Evolutionary conservation across 2,329 filamentous ascomycete species (phyloP).

Genomic region (Diaporthe humulicola): DNA sequence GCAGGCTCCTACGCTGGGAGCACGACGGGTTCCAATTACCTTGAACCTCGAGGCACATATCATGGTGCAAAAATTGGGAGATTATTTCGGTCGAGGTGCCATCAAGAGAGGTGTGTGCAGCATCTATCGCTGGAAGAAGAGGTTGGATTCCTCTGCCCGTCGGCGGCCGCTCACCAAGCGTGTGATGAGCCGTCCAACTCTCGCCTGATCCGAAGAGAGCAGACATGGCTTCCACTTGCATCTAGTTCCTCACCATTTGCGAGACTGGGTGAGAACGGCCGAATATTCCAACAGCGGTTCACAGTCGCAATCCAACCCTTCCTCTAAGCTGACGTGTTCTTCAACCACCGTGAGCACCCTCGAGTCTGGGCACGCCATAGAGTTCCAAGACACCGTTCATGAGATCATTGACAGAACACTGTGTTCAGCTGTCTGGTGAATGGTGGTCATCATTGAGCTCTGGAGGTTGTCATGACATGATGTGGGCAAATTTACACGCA

Average conservation of each 20-base stretch:
- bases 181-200: not conserved
- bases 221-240: not conserved
- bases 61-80: not conserved
- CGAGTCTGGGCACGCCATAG: not conserved
- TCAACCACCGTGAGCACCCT: too few species aligned
- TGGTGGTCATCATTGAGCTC: not conserved
- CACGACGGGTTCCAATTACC: not conserved
- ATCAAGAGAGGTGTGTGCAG: not conserved
- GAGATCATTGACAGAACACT: not conserved
- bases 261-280: not conserved
- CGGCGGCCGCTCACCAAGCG: not conserved
- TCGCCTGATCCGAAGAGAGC: not conserved
- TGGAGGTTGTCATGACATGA: not conserved
- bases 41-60: not conserved
- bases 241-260: not conserved
- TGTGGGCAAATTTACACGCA: not conserved
- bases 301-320: not conserved
- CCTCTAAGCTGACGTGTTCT: not conserved
- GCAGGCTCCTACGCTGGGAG: not conserved
- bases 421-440: not conserved
- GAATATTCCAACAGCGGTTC: not conserved
- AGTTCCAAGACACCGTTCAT: not conserved
- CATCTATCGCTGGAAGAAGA: not conserved
- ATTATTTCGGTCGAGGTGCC: rapidly evolving
- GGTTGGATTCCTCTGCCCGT: not conserved